Base-by-base conservation (phyloP, 192 early-diverging fungal species). In the Linnemannia zychae region DNA sequence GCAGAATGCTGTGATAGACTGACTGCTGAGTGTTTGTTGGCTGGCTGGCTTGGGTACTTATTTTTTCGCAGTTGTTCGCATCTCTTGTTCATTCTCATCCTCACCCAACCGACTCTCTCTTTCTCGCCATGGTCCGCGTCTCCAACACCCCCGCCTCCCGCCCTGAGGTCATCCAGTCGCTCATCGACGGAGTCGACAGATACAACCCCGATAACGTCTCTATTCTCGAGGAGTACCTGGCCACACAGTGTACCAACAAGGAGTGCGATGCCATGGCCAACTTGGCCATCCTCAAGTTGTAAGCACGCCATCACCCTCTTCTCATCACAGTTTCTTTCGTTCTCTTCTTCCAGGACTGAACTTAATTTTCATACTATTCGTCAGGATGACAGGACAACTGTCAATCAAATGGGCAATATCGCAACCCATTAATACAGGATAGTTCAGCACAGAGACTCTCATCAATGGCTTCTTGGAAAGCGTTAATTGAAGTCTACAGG, bases 161-260 rank as follows among this genome's bases (percentile, higher is more conserved):
- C 70, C 94, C 95, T 47, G 93, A 95, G 65, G 91, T 94, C 68
- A 96, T 96, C 78, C 92, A 95, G 79, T 90, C 88, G 24, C 88
- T 96, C 63, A 92, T 96, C 22, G 93, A 93, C 40, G 94, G 93
- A 60, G 94, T 96, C 46, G 95, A 96, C 87, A 91, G 95, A 80
- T 98, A 99, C 95, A 97, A 99, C 89, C 95, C 96, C 40, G 93
- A 95, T 74, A 98, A 97, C 82, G 91, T 96, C 69, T 90, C 92
- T 46, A 89, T 95, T 31, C 90, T 98, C 11, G 96, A 99, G 85
- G 93, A 92, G 50, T 98, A 98, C 87, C 91, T 99, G 15, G 88
- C 87, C 34, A 87, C 91, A 33, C 97, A 98, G 87, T 94, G 96
- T 83, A 88, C 94, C 75, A 93, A 90, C 84, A 90, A 94, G 77